These are phyloP conservation scores for Oryza glumipatula DNA, from an alignment of 176 grass and related monocot genomes.

Conservation along the genomic window DNA sequence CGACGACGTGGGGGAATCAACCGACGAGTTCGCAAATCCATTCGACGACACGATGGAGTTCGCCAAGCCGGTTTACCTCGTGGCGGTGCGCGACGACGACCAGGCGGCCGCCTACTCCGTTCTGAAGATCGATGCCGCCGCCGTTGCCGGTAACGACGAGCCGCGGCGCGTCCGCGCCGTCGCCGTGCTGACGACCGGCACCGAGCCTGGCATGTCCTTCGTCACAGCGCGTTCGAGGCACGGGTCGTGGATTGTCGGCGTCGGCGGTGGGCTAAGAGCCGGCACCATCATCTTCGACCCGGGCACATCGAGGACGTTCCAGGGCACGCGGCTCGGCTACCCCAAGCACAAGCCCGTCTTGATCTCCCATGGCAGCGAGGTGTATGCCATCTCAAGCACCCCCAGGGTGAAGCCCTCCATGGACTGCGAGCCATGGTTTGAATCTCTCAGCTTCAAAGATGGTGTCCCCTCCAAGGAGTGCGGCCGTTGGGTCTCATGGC, in stretches of 20 bases:
- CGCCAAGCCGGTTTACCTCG: not conserved
- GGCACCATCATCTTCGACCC: too few species aligned
- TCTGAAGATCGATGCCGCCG: not conserved
- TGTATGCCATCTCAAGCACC: slow-evolving; percentile 12
- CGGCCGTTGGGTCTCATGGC: not conserved
- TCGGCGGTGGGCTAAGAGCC: too few species aligned
- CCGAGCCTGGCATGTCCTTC: not conserved
- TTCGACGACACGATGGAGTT: not conserved
- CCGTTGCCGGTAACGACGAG: too few species aligned
- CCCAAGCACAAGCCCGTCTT: slow-evolving; percentile 8
- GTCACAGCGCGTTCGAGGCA: not conserved
- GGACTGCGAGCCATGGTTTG: slow-evolving; percentile 26
- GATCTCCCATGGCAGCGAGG: slow-evolving; percentile 1
- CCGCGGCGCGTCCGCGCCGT: not conserved
- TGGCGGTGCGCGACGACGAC: not conserved
- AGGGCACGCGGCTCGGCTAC: not conserved
- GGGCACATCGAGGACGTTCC: not conserved
- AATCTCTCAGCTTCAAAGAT: not conserved
- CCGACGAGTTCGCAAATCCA: not conserved
- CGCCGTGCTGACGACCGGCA: too few species aligned
- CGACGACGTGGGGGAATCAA: not conserved
- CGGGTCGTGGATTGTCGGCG: slow-evolving; percentile 5
- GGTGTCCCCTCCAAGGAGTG: not conserved
- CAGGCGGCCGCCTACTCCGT: not conserved
- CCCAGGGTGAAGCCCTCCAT: not conserved